Conservation (phyloP, 768 basidiomycete genomes). For the Tricholoma sp. region DNA sequence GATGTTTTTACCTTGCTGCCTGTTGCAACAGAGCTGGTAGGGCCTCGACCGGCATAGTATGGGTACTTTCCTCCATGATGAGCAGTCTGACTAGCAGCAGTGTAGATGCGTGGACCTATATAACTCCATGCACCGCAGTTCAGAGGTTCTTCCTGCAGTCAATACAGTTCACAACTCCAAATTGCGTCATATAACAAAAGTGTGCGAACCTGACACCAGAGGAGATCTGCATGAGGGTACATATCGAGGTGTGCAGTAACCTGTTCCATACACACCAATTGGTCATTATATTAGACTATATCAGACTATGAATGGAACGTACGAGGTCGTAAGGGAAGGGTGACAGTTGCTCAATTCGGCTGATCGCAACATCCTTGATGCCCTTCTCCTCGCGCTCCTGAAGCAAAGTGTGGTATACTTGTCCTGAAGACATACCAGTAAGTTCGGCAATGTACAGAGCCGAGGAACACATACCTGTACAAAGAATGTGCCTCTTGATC, state of each 20-base stretch:
- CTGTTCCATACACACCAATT: conserved; percentile 30
- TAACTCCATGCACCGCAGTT: conserved; percentile 99
- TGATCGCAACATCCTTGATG: conserved; percentile 91
- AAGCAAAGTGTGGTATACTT: conserved; percentile 88
- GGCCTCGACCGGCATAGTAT: conserved; percentile 86
- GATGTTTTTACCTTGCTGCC: conserved; percentile 70
- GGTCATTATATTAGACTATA: background rate
- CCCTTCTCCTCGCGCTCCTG: conserved; percentile 89
- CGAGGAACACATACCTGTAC: conserved; percentile 48
- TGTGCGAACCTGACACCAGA: conserved; percentile 81
- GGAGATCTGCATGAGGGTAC: conserved; percentile 90
- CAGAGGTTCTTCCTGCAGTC: conserved; percentile 77
- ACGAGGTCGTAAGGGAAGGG: conserved; percentile 97
- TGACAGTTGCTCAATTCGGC: conserved; percentile 89
- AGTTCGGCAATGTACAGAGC: conserved; percentile 1
- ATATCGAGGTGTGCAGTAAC: conserved; percentile 91
- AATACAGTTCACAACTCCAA: background rate
- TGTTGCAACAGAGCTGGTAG: conserved; percentile 88
- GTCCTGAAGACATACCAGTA: conserved; percentile 44
- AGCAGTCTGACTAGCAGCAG: conserved; percentile 85
- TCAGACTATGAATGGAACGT: conserved; percentile 18
- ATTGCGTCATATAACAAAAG: background rate
- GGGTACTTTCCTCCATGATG: conserved; percentile 92
- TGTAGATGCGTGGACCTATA: conserved; percentile 88
- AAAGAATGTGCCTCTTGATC: conserved; percentile 88